Evolutionary conservation across 176 grass and related monocot species (phyloP).

Genomic region (Leersia perrieri): DNA sequence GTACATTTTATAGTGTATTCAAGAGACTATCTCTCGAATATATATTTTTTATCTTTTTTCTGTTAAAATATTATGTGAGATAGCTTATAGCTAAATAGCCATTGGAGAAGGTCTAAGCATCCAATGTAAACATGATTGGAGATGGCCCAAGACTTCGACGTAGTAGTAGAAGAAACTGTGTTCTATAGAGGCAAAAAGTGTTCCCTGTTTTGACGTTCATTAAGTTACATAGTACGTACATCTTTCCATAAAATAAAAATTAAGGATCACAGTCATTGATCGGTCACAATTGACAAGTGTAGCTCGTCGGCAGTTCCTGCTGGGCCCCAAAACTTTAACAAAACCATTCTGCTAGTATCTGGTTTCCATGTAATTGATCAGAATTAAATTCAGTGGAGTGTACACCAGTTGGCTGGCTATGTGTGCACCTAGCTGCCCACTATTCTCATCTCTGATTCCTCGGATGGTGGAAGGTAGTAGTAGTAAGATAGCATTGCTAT

Average conservation of each 20-base stretch:
- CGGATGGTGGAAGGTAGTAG: background rate
- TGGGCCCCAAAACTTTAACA: background rate
- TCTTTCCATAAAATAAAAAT: background rate
- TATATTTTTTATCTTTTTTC: too few species aligned
- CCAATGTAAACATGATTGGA: too few species aligned
- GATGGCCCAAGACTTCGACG: too few species aligned
- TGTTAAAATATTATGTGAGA: too few species aligned
- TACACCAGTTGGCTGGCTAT: background rate
- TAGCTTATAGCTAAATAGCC: too few species aligned
- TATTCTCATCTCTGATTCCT: constrained; percentile 42
- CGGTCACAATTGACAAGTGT: background rate
- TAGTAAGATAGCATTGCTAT: background rate
- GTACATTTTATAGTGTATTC: too few species aligned
- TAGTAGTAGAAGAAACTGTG: background rate
- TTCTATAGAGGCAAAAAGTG: background rate
- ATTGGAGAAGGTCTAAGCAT: too few species aligned
- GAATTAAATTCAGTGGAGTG: background rate
- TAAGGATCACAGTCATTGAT: background rate
- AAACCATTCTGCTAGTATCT: background rate
- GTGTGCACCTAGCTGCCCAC: constrained; percentile 30
- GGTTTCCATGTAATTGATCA: constrained; percentile 11
- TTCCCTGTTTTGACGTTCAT: background rate
- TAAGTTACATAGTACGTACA: background rate
- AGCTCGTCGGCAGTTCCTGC: constrained; percentile 11
- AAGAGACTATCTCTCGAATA: too few species aligned